These are phyloP conservation scores for Xylaria cubensis DNA, from an alignment of 495 filamentous ascomycete species.

Conservation along the genomic window DNA sequence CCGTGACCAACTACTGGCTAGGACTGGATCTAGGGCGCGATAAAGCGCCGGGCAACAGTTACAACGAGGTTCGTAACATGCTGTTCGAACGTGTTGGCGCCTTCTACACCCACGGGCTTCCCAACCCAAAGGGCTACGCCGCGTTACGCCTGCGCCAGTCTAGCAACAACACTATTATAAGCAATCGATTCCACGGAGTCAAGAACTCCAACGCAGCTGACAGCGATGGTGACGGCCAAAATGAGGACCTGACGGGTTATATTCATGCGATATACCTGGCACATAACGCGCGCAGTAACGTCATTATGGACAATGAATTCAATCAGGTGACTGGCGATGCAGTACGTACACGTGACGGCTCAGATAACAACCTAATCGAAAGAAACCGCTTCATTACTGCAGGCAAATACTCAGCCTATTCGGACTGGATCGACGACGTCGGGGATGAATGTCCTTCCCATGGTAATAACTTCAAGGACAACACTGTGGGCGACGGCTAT, in stretches of 20 bases:
- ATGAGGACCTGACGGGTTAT: slow-evolving; percentile 14
- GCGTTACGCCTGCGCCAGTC: slow-evolving; percentile 19
- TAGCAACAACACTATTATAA: slow-evolving; percentile 18
- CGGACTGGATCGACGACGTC: slow-evolving; percentile 22
- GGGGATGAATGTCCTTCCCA: slow-evolving; percentile 20
- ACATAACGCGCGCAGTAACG: slow-evolving; percentile 6
- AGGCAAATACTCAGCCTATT: slow-evolving; percentile 26
- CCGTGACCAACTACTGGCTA: slow-evolving; percentile 25
- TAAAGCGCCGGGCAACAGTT: slow-evolving; percentile 20
- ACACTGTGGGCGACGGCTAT: slow-evolving; percentile 20
- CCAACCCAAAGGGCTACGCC: slow-evolving; percentile 17
- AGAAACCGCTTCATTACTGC: slow-evolving; percentile 15
- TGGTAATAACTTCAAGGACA: slow-evolving; percentile 17
- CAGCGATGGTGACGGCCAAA: neutral
- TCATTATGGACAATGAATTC: slow-evolving; percentile 18
- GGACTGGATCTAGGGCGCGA: slow-evolving; percentile 22
- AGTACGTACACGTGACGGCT: slow-evolving; percentile 22
- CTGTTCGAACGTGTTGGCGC: slow-evolving; percentile 24
- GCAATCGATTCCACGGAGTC: slow-evolving; percentile 26
- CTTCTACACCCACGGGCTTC: slow-evolving; percentile 14
- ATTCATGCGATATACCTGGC: slow-evolving; percentile 24
- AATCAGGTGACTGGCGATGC: slow-evolving; percentile 22
- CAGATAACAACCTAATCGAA: slow-evolving; percentile 17
- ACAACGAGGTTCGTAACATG: slow-evolving; percentile 19
- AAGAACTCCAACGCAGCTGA: slow-evolving; percentile 22